These are phyloP conservation scores for Microbotryum silenes-acaulis DNA, from an alignment of 1,284 basidiomycete species.

Conservation along the genomic window DNA sequence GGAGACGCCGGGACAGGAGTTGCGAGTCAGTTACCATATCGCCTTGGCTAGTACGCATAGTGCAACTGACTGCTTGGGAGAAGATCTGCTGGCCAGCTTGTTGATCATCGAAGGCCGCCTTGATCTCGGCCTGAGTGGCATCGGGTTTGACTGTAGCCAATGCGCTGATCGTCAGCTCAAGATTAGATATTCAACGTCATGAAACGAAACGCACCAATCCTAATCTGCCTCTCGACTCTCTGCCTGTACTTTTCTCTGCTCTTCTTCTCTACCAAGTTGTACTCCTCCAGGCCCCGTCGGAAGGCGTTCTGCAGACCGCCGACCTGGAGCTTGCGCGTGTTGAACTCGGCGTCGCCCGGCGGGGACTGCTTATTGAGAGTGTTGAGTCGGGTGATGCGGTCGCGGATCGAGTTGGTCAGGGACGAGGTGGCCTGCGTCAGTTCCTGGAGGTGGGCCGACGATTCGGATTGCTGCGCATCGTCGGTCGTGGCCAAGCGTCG, in stretches of 20 bases:
- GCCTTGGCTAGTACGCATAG: not conserved
- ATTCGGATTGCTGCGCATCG: constrained; percentile 30
- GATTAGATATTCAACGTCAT: not conserved
- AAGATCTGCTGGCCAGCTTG: constrained; percentile 74
- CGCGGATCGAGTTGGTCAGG: constrained; percentile 34
- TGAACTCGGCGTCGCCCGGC: constrained; percentile 30
- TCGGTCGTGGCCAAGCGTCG: constrained; percentile 34
- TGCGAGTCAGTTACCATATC: not conserved
- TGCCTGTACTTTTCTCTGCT: constrained; percentile 89
- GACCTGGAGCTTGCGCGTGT: constrained; percentile 34
- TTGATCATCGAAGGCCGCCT: constrained; percentile 56
- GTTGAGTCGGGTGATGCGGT: constrained; percentile 35
- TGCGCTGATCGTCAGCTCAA: no score
- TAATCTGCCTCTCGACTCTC: constrained; percentile 90
- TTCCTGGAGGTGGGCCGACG: constrained; percentile 27
- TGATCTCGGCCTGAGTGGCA: constrained; percentile 73
- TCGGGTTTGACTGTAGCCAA: constrained; percentile 41
- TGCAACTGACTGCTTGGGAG: constrained; percentile 63
- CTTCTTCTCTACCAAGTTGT: constrained; percentile 84
- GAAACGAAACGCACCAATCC: constrained; percentile 52
- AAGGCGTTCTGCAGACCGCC: constrained; percentile 39
- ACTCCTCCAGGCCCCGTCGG: constrained; percentile 47
- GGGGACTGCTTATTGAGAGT: constrained; percentile 29
- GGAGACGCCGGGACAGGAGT: not conserved
- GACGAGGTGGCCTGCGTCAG: constrained; percentile 31